Evolutionary conservation across 148 eudicot genomes (phyloP).

Genomic region (Fagopyrum homotropicum): DNA sequence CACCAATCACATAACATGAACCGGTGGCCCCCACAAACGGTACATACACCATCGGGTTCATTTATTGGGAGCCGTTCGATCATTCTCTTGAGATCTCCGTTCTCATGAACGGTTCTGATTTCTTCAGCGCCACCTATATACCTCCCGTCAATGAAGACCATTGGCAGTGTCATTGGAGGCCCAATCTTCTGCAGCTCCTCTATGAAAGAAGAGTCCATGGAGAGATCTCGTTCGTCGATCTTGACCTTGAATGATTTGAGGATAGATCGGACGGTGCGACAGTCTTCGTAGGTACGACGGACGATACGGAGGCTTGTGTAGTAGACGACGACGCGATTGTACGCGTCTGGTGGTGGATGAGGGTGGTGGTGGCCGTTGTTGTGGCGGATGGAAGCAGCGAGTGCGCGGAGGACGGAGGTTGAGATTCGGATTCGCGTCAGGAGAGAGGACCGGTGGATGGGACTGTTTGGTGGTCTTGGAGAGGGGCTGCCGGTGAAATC

Average conservation of each 20-base stretch:
- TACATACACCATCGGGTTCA: slow-evolving; percentile 9
- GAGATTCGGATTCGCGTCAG: slow-evolving; percentile 26
- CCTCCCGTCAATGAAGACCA: slow-evolving; percentile 37
- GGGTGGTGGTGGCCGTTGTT: neutral
- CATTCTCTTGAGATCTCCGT: slow-evolving; percentile 29
- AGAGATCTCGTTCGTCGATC: slow-evolving; percentile 51
- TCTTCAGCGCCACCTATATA: slow-evolving; percentile 45
- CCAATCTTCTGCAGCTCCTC: slow-evolving; percentile 28
- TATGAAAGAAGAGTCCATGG: slow-evolving; percentile 29
- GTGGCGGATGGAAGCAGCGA: slow-evolving; percentile 10
- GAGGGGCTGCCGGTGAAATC: neutral
- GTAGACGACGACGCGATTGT: slow-evolving; percentile 34
- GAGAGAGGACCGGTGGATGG: slow-evolving; percentile 17
- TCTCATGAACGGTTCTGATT: slow-evolving; percentile 33
- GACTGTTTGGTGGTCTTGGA: slow-evolving; percentile 5
- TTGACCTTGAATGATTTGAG: slow-evolving; percentile 27
- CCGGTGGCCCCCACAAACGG: slow-evolving; percentile 23
- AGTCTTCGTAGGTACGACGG: slow-evolving; percentile 39
- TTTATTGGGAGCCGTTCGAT: slow-evolving; percentile 23
- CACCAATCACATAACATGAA: slow-evolving; percentile 32
- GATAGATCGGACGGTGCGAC: slow-evolving; percentile 31
- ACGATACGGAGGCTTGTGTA: slow-evolving; percentile 33
- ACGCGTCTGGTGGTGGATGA: slow-evolving; percentile 18
- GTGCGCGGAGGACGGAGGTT: slow-evolving; percentile 13
- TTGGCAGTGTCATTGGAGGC: slow-evolving; percentile 20